Evolutionary conservation across 805 yeast genomes (phyloP), one percentile per base, ranked within the genome.

Genomic region (Priceomyces fermenticarens): DNA sequence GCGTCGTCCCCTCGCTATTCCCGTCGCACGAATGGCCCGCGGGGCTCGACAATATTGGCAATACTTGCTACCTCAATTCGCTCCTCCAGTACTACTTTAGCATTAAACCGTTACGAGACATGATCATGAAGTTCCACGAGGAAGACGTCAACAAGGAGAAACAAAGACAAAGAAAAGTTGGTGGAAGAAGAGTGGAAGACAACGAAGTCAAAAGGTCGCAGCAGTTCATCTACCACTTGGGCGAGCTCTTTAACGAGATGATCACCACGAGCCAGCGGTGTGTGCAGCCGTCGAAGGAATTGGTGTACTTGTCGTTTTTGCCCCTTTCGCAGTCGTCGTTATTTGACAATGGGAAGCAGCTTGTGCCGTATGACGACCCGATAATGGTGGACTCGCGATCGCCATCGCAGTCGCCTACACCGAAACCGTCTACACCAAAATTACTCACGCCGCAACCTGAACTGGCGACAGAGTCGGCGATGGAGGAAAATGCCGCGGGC

Each of bases 41-140:
- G 3, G 99, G 99, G 0, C 72, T 93, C 55, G 87, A 85, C 61
- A 93, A 93, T 57, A 90, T 89, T 46, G 99, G 99, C 16, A 93
- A 93, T 58, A 91, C 99, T 0, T 93, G 99, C 62, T 90, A 90
- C 52, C 70, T 93, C 60, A 91, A 93, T 58, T 91, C 98, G 0
- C 69, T 93, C 36, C 65, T 91, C 32, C 99, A 91, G 57, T 91
- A 85, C 55, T 91, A 88, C 60, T 93, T 89, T 65, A 85, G 88
- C 5, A 78, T 93, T 34, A 78, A 79, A 41, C 97, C 97, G 0
- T 67, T 93, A 30, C 73, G 97, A 43, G 78, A 83, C 2, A 73
- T 75, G 44, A 73, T 88, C 13, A 51, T 86, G 39, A 52, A 68
- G 2, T 89, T 85, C 51, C 70, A 77, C 35, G 75, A 63, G 38